phyloP scores from a whole-genome alignment of 257 asterid genomes.

The Capsicum chinense region DNA sequence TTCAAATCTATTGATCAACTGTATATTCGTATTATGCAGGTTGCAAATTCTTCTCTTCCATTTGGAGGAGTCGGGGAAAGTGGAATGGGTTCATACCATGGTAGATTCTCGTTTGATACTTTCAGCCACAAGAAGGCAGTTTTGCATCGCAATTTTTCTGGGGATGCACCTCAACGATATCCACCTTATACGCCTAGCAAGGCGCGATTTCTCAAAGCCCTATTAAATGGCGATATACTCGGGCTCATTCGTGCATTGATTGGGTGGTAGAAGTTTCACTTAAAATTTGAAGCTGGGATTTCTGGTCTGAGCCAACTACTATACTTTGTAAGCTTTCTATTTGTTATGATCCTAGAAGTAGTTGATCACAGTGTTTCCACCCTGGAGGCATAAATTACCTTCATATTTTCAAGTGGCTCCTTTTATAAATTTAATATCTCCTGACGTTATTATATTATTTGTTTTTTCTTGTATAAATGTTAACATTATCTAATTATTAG shows the following conservation, averaged over 20 bases:
- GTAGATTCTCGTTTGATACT: constrained; percentile 81
- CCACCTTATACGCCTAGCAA: constrained; percentile 80
- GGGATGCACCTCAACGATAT: constrained; percentile 76
- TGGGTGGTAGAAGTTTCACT: constrained; percentile 56
- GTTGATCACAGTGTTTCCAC: not conserved
- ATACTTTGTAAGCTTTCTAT: not conserved
- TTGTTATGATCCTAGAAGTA: not conserved
- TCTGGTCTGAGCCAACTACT: not conserved
- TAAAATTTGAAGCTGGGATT: constrained; percentile 19
- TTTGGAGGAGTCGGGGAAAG: constrained; percentile 98
- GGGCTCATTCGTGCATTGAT: constrained; percentile 65
- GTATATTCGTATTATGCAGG: constrained; percentile 49
- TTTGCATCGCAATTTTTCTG: constrained; percentile 62
- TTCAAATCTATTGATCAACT: constrained; percentile 3
- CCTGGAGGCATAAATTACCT: constrained; percentile 14
- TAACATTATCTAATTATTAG: not conserved
- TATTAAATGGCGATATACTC: constrained; percentile 60
- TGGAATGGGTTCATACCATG: constrained; percentile 96
- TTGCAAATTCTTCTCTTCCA: constrained; percentile 61
- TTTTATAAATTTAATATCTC: not conserved
- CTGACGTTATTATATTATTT: not conserved
- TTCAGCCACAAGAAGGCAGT: constrained; percentile 95
- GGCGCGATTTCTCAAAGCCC: constrained; percentile 61
- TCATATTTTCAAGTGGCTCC: not conserved
- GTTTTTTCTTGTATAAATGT: constrained; percentile 16